Conservation (phyloP, 768 basidiomycete species). For the Holtermanniella nyarrowii region DNA sequence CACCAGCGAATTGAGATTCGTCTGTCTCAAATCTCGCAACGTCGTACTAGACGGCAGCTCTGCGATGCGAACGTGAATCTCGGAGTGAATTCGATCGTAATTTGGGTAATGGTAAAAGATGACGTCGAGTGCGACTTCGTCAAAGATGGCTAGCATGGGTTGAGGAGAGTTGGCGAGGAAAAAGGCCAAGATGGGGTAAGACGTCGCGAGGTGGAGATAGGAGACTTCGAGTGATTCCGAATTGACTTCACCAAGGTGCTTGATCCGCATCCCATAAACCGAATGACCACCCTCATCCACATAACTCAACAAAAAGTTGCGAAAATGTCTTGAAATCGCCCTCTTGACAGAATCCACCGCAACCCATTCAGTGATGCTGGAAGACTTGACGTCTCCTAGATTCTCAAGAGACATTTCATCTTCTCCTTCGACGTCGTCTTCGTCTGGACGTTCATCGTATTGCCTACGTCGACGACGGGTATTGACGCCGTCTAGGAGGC, state of each 20-base stretch:
- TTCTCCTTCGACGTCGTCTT: slow-evolving; percentile 73
- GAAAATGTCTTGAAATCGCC: slow-evolving; percentile 84
- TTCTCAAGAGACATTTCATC: slow-evolving; percentile 89
- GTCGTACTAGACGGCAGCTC: slow-evolving; percentile 84
- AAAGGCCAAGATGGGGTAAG: slow-evolving; percentile 91
- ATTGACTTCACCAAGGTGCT: slow-evolving; percentile 93
- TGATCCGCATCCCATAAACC: slow-evolving; percentile 89
- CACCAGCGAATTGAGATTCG: slow-evolving; percentile 87
- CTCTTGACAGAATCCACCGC: slow-evolving; percentile 80
- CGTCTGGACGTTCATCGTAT: slow-evolving; percentile 83
- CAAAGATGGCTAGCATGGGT: slow-evolving; percentile 87
- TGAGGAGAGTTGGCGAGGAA: slow-evolving; percentile 92
- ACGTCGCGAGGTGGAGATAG: slow-evolving; percentile 82
- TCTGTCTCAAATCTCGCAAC: slow-evolving; percentile 83
- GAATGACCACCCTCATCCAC: slow-evolving; percentile 83
- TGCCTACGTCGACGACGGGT: slow-evolving; percentile 73
- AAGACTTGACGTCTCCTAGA: slow-evolving; percentile 93
- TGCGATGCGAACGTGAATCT: slow-evolving; percentile 93
- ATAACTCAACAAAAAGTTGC: slow-evolving; percentile 89
- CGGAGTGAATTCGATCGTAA: slow-evolving; percentile 93
- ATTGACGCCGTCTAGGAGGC: slow-evolving; percentile 58
- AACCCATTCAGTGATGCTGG: slow-evolving; percentile 96
- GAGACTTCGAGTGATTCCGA: slow-evolving; percentile 96
- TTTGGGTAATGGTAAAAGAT: slow-evolving; percentile 92
- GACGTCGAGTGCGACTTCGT: slow-evolving; percentile 84